Base-by-base conservation (phyloP, 345 rosid species). In the Camelina laxa region DNA sequence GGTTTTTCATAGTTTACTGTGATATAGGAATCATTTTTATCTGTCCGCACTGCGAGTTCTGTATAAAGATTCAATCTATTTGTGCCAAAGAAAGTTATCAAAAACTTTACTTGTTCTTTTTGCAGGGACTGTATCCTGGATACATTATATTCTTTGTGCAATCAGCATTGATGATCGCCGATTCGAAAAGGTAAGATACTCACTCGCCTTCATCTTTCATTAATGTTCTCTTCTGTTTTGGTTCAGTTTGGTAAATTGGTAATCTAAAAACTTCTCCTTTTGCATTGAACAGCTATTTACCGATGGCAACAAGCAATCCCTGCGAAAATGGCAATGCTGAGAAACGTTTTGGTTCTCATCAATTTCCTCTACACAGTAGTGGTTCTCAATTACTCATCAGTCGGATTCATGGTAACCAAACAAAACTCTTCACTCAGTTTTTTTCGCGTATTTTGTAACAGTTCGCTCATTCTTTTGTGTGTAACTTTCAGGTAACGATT, bases 121-220 rank as follows among this genome's bases (percentile, higher is more conserved):
- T 79, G 9, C 86, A 94, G 98, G 98, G 98, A 74, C 65, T 91
- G 30, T 94, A 94, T 82, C 98, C 97, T 59, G 98, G 98, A 33
- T 91, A 94, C 86, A 73, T 90, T 16, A 80, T 88, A 63, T 94
- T 94, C 89, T 94, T 94, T 82, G 96, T 90, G 57, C 97, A 94
- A 75, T 94, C 98, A 2, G 98, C 98, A 15, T 75, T 94, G 79
- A 88, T 94, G 97, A 94, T 94, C 68, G 91, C 92, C 24, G 97
- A 97, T 64, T 94, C 98, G 31, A 87, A 87, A 87, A 86, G 98
- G 98, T 94, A 72, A 9, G 7, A 42, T 14, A 35, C 36, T 24
- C 53, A n/a, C n/a, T n/a, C n/a, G 9, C 48, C 19, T 30, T 59
- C 39, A 17, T 49, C 14, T 42, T 30, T 44, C 49, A 20, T 12